Evolutionary conservation across 192 early-diverging fungal species (phyloP), one percentile per base, ranked within the genome.

Genomic region (Linnemannia zychae): DNA sequence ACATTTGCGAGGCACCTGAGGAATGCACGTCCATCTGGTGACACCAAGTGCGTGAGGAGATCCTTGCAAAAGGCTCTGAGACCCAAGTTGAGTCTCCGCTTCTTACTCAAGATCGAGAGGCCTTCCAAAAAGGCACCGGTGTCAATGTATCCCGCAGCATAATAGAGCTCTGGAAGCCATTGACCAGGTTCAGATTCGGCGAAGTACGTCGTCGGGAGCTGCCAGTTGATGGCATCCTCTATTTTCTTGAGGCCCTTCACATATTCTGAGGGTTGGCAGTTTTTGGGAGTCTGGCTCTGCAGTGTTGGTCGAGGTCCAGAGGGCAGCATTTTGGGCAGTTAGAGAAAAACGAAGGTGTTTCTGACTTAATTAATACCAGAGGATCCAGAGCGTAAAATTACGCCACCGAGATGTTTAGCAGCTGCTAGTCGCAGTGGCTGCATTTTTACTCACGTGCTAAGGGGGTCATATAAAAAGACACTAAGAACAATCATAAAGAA

Each of bases 121-220:
- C 72, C 34, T 31, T 57, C 50, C 48, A 73, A 57, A 57, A 73
- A 73, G 72, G 48, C 72, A 36, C 72, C 50, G 36, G 57, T 71
- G 46, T 71, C 70, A 46, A 31, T 47, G 46, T 71, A 71, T 49
- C 46, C 46, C 16, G 69, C 69, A 47, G 22, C 69, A 47, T 71
- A 71, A 47, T 28, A 46, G 37, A 44, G 36, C 38, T 70, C 68
- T 38, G 68, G 68, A 70, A 48, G 69, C 69, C 69, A 71, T 46
- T 71, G 69, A 44, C 44, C 22, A 47, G 69, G 37, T 34, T 71
- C 69, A 47, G 69, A 0, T 71, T 71, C 69, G n/a, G 69, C 69
- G 44, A 71, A 71, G 69, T 47, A 71, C 20, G 40, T 71, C 69
- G 69, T 47, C 40, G n/a, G 69, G 46, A 71, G 69, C 47, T 73